phyloP scores from a whole-genome alignment of 768 basidiomycete genomes.

The Suillus brevipes region DNA sequence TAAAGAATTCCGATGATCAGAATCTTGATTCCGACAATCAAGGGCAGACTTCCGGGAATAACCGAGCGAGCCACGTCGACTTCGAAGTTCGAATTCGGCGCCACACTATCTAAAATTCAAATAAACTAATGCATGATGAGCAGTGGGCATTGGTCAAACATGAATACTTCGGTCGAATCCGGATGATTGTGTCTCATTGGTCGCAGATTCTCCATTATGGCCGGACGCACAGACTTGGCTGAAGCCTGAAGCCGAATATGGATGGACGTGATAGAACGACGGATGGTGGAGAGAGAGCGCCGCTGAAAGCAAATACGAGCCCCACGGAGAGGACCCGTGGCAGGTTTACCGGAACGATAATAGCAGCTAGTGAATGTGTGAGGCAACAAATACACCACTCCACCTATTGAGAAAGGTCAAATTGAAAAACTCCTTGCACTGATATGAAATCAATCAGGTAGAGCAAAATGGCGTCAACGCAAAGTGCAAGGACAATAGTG shows the following conservation, averaged over 20 bases:
- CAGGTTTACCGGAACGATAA: neutral
- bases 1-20: neutral
- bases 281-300: conserved; percentile 34
- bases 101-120: neutral
- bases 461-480: neutral
- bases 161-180: neutral
- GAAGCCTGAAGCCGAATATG: conserved; percentile 75
- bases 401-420: neutral
- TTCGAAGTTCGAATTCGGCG: neutral
- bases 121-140: neutral
- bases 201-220: conserved; percentile 50
- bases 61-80: neutral
- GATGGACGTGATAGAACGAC: conserved; percentile 49
- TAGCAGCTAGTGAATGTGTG: conserved; percentile 2
- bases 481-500: neutral
- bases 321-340: neutral
- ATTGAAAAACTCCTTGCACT: neutral
- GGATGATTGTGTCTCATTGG: conserved; percentile 56
- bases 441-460: too few species aligned
- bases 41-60: neutral
- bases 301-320: too few species aligned
- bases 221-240: conserved; percentile 66
- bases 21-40: neutral
- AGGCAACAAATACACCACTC: neutral
- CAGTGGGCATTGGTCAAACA: neutral